Conservation (phyloP, 225 moss, liverwort and hornwort species). For the Asterella californica region DNA sequence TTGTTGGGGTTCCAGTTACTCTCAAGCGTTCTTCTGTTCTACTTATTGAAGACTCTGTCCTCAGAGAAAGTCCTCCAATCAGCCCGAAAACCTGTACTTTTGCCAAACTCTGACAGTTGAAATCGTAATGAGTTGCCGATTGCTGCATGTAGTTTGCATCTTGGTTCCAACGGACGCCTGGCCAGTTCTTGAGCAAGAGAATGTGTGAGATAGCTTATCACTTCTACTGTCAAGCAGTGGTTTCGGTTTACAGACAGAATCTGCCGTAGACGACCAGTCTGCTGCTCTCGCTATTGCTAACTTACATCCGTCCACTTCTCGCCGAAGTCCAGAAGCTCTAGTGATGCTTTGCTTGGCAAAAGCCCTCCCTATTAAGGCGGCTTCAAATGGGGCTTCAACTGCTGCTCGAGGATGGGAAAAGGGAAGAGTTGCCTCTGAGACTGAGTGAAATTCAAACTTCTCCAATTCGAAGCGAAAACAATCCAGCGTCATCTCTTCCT, state of each 20-base stretch:
- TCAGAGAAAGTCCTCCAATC: not conserved
- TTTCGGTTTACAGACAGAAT: not conserved
- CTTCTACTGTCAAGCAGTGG: not conserved
- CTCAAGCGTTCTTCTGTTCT: not conserved
- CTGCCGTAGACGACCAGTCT: constrained; percentile 1
- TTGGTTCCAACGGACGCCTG: not conserved
- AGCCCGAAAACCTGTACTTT: not conserved
- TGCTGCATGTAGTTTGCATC: not conserved
- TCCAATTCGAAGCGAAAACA: too few relatives aligned
- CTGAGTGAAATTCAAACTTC: not conserved
- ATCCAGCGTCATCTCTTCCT: too few relatives aligned
- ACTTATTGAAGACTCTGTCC: not conserved
- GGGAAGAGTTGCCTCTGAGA: not conserved
- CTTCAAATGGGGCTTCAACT: constrained; percentile 4
- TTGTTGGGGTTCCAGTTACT: not conserved
- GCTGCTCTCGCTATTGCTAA: constrained; percentile 6
- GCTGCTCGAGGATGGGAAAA: not conserved
- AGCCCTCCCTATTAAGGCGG: constrained; percentile 19
- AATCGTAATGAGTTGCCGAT: not conserved
- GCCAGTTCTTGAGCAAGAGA: not conserved
- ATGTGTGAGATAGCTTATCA: not conserved
- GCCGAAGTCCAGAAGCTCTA: not conserved
- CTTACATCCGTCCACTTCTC: constrained; percentile 2
- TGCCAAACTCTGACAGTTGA: not conserved
- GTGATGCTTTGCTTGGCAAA: not conserved